Conservation (phyloP, 305 asterid species). For the Euphrasia arctica region DNA sequence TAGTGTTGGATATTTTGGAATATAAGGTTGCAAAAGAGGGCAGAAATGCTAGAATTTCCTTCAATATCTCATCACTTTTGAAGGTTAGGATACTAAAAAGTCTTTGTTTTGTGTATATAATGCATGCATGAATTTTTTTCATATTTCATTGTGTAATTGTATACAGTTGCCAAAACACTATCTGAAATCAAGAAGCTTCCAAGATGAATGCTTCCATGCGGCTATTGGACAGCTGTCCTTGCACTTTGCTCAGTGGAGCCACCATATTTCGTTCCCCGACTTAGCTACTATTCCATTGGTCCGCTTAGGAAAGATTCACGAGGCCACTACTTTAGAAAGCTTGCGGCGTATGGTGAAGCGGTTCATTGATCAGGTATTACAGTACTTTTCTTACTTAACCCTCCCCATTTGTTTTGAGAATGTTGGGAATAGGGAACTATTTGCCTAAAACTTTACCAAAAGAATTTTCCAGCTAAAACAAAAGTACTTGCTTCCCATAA, state of each 20-base stretch:
- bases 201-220: conserved; percentile 65
- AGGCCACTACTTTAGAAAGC: conserved; percentile 51
- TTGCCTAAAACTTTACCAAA: no score
- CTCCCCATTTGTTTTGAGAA: neutral
- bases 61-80: conserved; percentile 49
- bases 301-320: conserved; percentile 59
- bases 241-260: conserved; percentile 90
- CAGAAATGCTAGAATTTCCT: conserved; percentile 40
- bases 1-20: conserved; percentile 73
- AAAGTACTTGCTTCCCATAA: no score
- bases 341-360: conserved; percentile 63
- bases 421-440: no score
- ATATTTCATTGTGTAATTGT: conserved; percentile 9
- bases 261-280: conserved; percentile 87
- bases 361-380: conserved; percentile 51
- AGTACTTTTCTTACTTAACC: conserved; percentile 14
- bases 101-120: conserved; percentile 14
- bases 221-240: conserved; percentile 61
- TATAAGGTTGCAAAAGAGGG: conserved; percentile 69
- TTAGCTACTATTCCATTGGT: conserved; percentile 79
- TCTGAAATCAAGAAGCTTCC: conserved; percentile 66
- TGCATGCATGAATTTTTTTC: conserved; percentile 22
- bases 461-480: no score
- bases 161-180: conserved; percentile 80
- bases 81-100: conserved; percentile 51